Base-by-base conservation (phyloP, 1,139 yeast species). In the Debaryomyces udenii region DNA sequence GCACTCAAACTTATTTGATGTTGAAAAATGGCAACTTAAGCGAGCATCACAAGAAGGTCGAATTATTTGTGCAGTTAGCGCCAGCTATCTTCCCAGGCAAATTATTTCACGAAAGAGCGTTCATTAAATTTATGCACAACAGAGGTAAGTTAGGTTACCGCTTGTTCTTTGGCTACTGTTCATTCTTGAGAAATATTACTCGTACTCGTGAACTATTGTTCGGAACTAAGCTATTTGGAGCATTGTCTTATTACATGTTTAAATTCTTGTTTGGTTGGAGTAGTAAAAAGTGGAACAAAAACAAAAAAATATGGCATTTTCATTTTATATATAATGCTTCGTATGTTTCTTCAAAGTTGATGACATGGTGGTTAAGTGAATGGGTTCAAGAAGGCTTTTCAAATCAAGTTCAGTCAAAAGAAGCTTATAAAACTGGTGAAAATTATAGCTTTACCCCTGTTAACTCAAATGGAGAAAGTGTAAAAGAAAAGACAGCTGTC, bases 21-120 rank as follows among this genome's bases (percentile, higher is more conserved):
- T 71, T 78, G 41, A 62, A 66, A 35, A 69, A 69, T 46, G 59
- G 57, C n/a, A 53, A 64, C n/a, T 54, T 69, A 36, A 39, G 39
- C 5, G 51, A 52, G 1, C 40, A 58, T 30, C 79, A 73, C 42
- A 65, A 66, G 2, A 81, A 80, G 48, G 60, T 93, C 16, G 83
- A 81, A 43, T 72, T 78, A 44, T 86, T 90, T 55, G 70, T 86
- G 37, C 88, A 94, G 0, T 64, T 93, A 41, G 86, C 97, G 0
- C 98, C 99, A 0, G 98, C 98, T 0, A 81, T 88, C 2, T 93
- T 80, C 57, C 94, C 96, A 0, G 98, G 98, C 0, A 68, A 80
- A 1, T 61, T 90, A 35, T 68, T 91, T 29, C 74, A 80, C 47
- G 74, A 77, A 27, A 74, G 82, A 35, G 41, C 64, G 2, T 84